Evolutionary conservation across 805 yeast genomes (phyloP).

Genomic region (Saccharomyces paradoxus): DNA sequence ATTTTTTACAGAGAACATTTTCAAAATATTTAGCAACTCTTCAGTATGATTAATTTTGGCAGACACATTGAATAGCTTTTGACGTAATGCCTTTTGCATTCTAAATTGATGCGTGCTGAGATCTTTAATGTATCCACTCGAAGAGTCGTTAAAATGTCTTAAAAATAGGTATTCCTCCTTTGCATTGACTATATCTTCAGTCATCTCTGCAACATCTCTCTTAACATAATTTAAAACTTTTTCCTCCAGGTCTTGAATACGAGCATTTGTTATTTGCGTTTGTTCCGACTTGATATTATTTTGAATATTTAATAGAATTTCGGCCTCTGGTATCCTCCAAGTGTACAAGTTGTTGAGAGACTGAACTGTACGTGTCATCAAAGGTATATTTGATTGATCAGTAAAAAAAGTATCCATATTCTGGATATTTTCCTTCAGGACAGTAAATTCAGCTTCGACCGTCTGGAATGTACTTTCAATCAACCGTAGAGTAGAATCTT

Average conservation of each 20-base stretch:
- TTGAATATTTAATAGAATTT: constrained; percentile 9
- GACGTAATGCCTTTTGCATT: constrained; percentile 16
- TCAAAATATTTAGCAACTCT: constrained; percentile 15
- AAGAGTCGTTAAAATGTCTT: not conserved
- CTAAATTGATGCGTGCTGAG: constrained; percentile 19
- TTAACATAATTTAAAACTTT: not conserved
- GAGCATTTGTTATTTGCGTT: not conserved
- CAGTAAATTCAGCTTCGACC: constrained; percentile 29
- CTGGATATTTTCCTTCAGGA: constrained; percentile 26
- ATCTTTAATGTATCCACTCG: constrained; percentile 1
- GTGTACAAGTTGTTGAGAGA: constrained; percentile 26
- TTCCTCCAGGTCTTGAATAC: constrained; percentile 1
- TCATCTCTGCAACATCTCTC: not conserved
- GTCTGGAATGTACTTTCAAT: constrained; percentile 22
- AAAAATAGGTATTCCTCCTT: not conserved
- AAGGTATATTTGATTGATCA: constrained; percentile 27
- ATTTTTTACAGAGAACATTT: constrained; percentile 12
- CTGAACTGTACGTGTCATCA: constrained; percentile 20
- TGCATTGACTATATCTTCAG: not conserved
- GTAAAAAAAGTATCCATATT: constrained; percentile 24
- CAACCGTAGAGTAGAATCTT: constrained; percentile 12
- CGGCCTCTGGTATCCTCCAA: constrained; percentile 34
- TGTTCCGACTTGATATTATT: not conserved
- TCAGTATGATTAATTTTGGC: constrained; percentile 12
- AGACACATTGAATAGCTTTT: constrained; percentile 12